These are phyloP conservation scores for Moesziomyces parantarcticus DNA, from an alignment of 1,284 basidiomycete genomes.

Conservation along the genomic window DNA sequence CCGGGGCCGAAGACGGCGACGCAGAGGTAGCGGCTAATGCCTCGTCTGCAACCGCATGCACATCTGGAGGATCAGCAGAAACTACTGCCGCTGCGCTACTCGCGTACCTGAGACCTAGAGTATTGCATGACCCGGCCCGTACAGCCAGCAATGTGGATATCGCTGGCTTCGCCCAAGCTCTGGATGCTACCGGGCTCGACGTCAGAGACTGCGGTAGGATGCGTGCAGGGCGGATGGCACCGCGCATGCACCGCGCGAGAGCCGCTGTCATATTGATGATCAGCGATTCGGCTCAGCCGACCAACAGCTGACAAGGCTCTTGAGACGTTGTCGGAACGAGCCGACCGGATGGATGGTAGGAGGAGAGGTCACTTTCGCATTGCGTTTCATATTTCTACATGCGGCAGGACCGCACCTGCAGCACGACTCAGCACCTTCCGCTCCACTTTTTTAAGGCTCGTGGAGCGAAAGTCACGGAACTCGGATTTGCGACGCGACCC, in stretches of 20 bases:
- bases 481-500: constrained; percentile 20
- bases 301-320: not conserved
- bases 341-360: no score
- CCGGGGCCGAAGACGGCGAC: not conserved
- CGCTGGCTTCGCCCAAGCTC: not conserved
- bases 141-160: no score
- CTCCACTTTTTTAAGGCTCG: not conserved
- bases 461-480: constrained; percentile 13
- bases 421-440: constrained; percentile 12
- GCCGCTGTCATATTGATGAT: not conserved
- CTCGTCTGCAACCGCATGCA: not conserved
- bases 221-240: not conserved
- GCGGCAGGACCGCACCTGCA: not conserved
- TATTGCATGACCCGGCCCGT: no score
- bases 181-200: not conserved
- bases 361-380: not conserved
- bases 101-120: not conserved
- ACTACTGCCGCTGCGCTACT: not conserved
- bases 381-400: not conserved
- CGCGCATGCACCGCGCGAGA: not conserved
- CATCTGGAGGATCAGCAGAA: not conserved
- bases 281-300: not conserved
- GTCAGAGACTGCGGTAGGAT: not conserved
- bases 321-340: not conserved
- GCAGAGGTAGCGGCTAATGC: not conserved